Evolutionary conservation across 2,329 filamentous ascomycete genomes (phyloP).

Genomic region (Fusarium albidum): DNA sequence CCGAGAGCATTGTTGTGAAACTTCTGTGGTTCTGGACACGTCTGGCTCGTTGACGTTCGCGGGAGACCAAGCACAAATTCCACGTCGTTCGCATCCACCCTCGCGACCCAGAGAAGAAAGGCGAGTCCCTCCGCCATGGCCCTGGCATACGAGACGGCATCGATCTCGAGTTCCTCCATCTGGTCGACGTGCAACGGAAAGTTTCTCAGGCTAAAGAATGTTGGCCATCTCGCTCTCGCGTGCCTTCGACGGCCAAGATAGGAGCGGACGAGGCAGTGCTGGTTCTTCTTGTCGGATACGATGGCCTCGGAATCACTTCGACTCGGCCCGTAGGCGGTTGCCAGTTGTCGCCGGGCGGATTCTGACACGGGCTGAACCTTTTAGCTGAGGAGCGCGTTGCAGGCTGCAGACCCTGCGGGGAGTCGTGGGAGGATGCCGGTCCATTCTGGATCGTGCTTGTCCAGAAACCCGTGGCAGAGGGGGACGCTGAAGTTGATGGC

Average conservation of each 20-base stretch:
- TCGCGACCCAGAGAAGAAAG: slow-evolving; percentile 56
- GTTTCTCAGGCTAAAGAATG: slow-evolving; percentile 55
- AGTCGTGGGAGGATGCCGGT: slow-evolving; percentile 30
- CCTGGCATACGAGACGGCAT: slow-evolving; percentile 46
- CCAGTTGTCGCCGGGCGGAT: slow-evolving; percentile 24
- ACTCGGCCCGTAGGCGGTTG: slow-evolving; percentile 26
- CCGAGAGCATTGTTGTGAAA: slow-evolving; percentile 36
- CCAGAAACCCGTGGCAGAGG: slow-evolving; percentile 2
- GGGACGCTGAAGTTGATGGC: slow-evolving; percentile 9
- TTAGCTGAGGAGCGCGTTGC: slow-evolving; percentile 42
- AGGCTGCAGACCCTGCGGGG: slow-evolving; percentile 27
- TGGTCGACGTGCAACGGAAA: slow-evolving; percentile 59
- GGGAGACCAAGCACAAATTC: slow-evolving; percentile 60
- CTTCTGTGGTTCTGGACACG: background rate
- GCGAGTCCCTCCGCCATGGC: slow-evolving; percentile 60
- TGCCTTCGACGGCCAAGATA: slow-evolving; percentile 54
- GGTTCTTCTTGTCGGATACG: slow-evolving; percentile 42
- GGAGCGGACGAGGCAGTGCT: slow-evolving; percentile 58
- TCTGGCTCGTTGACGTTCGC: background rate
- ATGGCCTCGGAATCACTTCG: slow-evolving; percentile 1
- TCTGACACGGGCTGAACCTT: slow-evolving; percentile 37
- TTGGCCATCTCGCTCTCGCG: background rate
- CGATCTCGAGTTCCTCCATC: slow-evolving; percentile 52
- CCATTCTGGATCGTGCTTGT: slow-evolving; percentile 20
- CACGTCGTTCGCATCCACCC: slow-evolving; percentile 60